Evolutionary conservation across 352 stramenopile species (phyloP), one percentile per base, ranked within the genome.

Genomic region (Globisporangium mamillatum): DNA sequence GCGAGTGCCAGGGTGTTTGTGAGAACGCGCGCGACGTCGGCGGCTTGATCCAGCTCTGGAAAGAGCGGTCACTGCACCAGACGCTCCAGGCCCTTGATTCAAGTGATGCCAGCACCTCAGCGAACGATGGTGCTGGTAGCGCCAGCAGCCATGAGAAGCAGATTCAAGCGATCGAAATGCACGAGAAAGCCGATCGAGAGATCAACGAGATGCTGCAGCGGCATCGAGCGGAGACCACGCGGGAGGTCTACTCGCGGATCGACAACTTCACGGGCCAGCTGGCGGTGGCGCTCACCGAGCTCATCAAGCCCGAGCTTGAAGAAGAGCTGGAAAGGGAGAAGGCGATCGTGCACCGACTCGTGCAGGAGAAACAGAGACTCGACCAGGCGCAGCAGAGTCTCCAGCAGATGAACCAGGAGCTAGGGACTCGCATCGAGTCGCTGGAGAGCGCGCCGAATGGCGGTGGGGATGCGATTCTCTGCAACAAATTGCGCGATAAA

Each of bases 11-110:
- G 1, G 24, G n/a, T 2, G 64, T 54, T 12, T 67, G 63, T 1
- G 46, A 70, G 57, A 69, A 80, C 8, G 22, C 68, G 24, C 20
- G 59, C 14, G 71, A 77, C 24, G 63, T 77, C n/a, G 50, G 48
- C 16, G 64, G 65, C 25, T 44, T 34, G 22, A 69, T 89, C 14
- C 82, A 90, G 70, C 70, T 86, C 2, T 90, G 80, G 78, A 88
- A 89, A 41, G 82, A 90, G 67, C 69, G 82, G 18, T 87, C 82
- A 12, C 56, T 90, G 25, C 74, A 89, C 29, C 78, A 85, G 54
- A 86, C 77, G 2, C 70, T 90, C 4, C 71, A 86, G 55, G 64
- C 71, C 14, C 67, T 90, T 6, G 82, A 90, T 6, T 46, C 38
- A 46, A 59, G 41, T 61, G 62, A 29, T 22, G 25, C 2, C 8